Percentiles rank a stretch among this genome's conserved stretches.
Evolutionary conservation across 441 rosid species (phyloP).

Genomic region (Iberis amara): DNA sequence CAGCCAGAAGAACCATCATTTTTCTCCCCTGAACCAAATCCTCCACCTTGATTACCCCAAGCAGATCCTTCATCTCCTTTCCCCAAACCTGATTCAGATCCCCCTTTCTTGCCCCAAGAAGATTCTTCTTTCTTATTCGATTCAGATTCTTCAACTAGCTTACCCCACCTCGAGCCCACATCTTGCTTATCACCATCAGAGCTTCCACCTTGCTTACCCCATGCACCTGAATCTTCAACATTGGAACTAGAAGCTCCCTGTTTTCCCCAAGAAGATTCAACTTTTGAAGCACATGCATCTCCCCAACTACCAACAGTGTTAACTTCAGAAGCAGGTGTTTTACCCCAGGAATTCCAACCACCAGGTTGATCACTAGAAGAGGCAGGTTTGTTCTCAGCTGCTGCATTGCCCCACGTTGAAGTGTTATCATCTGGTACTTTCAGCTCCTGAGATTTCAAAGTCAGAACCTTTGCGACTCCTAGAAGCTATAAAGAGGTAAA

Average conservation of each 20-base stretch:
- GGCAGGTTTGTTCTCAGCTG: conserved; percentile 35
- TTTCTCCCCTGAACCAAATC: conserved; percentile 22
- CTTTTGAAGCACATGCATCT: conserved; percentile 28
- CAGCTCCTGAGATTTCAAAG: conserved; percentile 18
- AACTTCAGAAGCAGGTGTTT: conserved; percentile 34
- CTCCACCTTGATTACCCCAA: conserved; percentile 28
- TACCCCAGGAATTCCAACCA: conserved; percentile 52
- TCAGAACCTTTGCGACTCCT: conserved; percentile 10
- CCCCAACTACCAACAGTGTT: conserved; percentile 50
- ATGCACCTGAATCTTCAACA: conserved; percentile 33
- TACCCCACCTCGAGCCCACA: conserved; percentile 24
- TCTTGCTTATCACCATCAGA: conserved; percentile 24
- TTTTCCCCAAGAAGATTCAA: conserved; percentile 40
- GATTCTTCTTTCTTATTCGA: conserved; percentile 26
- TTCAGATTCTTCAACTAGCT: conserved; percentile 22
- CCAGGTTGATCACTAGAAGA: conserved; percentile 34
- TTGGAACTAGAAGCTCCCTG: conserved; percentile 28
- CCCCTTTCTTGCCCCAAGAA: conserved; percentile 32
- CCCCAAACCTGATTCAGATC: conserved; percentile 32
- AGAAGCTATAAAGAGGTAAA: conserved; percentile 3
- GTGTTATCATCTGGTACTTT: conserved; percentile 23
- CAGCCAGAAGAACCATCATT: conserved; percentile 18
- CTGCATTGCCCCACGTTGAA: conserved; percentile 41
- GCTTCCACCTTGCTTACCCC: conserved; percentile 37
- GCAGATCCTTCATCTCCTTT: conserved; percentile 30